phyloP scores from a whole-genome alignment of 306 rosid genomes.

The Begonia fuchsioides region DNA sequence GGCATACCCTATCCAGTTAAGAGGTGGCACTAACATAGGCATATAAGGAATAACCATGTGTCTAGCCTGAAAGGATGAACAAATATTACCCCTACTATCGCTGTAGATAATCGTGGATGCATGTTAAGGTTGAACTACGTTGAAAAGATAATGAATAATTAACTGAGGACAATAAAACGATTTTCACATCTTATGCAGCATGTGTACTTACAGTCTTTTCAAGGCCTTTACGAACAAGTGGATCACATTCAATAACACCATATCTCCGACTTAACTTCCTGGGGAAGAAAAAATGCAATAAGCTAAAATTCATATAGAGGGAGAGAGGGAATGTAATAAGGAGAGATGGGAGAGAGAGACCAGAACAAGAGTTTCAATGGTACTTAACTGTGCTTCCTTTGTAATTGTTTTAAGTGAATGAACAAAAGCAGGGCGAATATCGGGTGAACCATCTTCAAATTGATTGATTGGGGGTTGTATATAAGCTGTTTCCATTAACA shows the following conservation, averaged over 20 bases:
- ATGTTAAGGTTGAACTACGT: background rate
- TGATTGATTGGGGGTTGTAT: slow-evolving; percentile 74
- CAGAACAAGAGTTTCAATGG: slow-evolving; percentile 7
- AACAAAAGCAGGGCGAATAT: slow-evolving; percentile 74
- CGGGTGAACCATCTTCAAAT: slow-evolving; percentile 58
- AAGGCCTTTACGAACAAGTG: slow-evolving; percentile 57
- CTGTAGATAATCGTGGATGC: background rate
- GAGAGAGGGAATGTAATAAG: slow-evolving; percentile 4
- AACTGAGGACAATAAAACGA: background rate
- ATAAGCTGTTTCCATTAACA: slow-evolving; percentile 72
- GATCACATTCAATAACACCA: slow-evolving; percentile 85
- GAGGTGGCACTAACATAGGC: slow-evolving; percentile 97
- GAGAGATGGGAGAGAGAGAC: background rate
- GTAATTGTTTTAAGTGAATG: slow-evolving; percentile 43
- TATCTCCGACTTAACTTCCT: slow-evolving; percentile 66
- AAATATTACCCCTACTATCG: slow-evolving; percentile 10
- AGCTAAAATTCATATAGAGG: slow-evolving; percentile 1
- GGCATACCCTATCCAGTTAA: slow-evolving; percentile 72
- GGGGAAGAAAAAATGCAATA: slow-evolving; percentile 10
- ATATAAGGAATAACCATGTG: slow-evolving; percentile 96
- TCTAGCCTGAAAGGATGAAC: slow-evolving; percentile 56
- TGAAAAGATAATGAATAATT: background rate
- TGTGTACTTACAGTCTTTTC: slow-evolving; percentile 66
- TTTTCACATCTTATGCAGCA: background rate
- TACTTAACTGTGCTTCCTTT: slow-evolving; percentile 46